These are phyloP conservation scores for Entomortierella lignicola DNA, from an alignment of 192 early-diverging fungal genomes.

Conservation along the genomic window DNA sequence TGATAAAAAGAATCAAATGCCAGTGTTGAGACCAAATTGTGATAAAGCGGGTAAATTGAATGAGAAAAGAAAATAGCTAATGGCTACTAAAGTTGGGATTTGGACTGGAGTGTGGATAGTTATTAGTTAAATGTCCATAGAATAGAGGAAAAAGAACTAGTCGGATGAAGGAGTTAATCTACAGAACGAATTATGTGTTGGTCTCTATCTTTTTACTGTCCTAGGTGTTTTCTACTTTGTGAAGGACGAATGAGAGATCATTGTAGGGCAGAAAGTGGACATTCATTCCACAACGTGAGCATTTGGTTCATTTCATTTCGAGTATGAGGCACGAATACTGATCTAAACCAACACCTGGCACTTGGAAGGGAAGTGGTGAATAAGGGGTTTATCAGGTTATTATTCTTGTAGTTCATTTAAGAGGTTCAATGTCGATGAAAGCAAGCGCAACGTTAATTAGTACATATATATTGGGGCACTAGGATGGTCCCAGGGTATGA, in stretches of 20 bases:
- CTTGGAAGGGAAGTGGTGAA: conserved; percentile 7
- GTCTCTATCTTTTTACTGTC: background rate
- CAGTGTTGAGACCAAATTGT: background rate
- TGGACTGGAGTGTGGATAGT: background rate
- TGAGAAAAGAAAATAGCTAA: background rate
- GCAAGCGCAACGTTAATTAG: too few relatives aligned
- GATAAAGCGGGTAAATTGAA: background rate
- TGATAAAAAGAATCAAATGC: background rate
- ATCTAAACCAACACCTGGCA: conserved; percentile 49
- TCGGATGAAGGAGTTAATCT: background rate
- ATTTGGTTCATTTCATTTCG: background rate
- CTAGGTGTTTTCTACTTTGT: background rate
- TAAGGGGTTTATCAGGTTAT: conserved; percentile 10
- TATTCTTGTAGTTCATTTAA: background rate
- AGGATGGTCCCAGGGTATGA: too few relatives aligned
- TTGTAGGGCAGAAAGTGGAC: background rate
- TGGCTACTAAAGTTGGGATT: background rate
- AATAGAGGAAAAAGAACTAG: background rate
- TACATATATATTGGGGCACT: background rate
- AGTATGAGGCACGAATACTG: conserved; percentile 27
- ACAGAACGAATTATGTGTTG: background rate
- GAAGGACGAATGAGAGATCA: conserved; percentile 2
- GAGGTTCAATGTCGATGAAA: too few relatives aligned
- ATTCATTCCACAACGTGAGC: conserved; percentile 4
- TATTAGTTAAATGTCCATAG: too few relatives aligned